phyloP scores from a whole-genome alignment of 2,329 filamentous ascomycete species.

The Cladophialophora carrionii region DNA sequence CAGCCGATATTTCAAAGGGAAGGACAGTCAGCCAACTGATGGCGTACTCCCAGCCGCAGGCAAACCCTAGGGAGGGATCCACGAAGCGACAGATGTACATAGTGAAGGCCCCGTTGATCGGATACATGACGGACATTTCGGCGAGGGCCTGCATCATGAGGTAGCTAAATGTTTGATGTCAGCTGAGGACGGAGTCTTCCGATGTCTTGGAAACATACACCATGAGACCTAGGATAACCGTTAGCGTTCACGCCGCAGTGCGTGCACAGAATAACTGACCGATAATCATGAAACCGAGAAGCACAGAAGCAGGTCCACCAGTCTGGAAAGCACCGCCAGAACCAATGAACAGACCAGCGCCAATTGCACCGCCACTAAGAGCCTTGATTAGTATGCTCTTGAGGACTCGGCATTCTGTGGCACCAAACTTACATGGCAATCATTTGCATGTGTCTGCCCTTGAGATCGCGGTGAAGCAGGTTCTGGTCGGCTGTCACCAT shows the following conservation, averaged over 20 bases:
- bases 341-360: constrained; percentile 50
- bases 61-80: constrained; percentile 58
- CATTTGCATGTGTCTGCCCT: constrained; percentile 37
- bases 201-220: constrained; percentile 53
- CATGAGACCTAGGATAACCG: constrained; percentile 46
- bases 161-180: constrained; percentile 41
- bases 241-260: constrained; percentile 36
- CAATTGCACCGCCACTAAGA: constrained; percentile 40
- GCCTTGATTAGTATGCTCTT: constrained; percentile 21
- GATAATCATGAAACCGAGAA: constrained; percentile 57
- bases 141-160: constrained; percentile 64
- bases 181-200: constrained; percentile 51
- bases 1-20: constrained; percentile 54
- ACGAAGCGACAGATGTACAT: constrained; percentile 62
- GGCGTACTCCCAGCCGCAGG: constrained; percentile 51
- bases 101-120: constrained; percentile 65
- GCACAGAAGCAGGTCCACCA: constrained; percentile 46
- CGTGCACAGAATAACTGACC: constrained; percentile 42
- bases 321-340: constrained; percentile 45
- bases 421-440: constrained; percentile 48
- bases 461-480: constrained; percentile 32
- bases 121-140: constrained; percentile 65
- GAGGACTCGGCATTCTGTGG: constrained; percentile 3
- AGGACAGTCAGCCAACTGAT: constrained; percentile 63
- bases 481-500: constrained; percentile 30